Base-by-base conservation (phyloP, 2,329 filamentous ascomycete species). In the Verticillium dahliae region DNA sequence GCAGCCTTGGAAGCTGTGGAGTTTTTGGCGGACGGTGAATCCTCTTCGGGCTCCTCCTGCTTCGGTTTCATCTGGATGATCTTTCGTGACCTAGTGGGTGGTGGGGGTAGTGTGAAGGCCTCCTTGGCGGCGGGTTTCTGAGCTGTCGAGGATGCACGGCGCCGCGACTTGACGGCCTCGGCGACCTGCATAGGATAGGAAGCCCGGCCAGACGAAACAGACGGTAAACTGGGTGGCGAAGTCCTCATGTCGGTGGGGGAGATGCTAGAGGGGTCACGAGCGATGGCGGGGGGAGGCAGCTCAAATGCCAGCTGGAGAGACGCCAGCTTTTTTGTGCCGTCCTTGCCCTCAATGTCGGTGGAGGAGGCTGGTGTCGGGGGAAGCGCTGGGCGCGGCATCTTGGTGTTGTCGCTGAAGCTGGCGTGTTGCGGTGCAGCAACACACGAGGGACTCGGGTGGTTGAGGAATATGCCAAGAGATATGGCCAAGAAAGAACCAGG, bases 61-160 rank as follows among this genome's bases (percentile, higher is more conserved):
- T 74, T 69, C 18, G 85, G 94, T 75, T 96, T 97, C 93, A 98
- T 97, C 77, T 98, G 94, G 62, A 98, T 98, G 72, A 99, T 98
- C 78, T 96, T 98, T 69, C 94, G 89, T 52, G 92, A 91, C 65
- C 94, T 84, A 3, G 93, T 97, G 0, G 95, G 95, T 15, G 94
- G 95, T 10, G 95, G 95, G 22, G 95, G 95, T 15, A 99, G 84
- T 10, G 90, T 84, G 73, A 97, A 96, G 57, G 83, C 79, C 67
- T 87, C 84, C 66, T 86, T 88, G 61, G 80, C 78, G 62, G 76
- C 70, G 14, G 77, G 71, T 58, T 71, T 72, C 59, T 74, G 72
- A 18, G 77, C 74, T 13, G 79, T 73, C 15, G 83, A 81, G 0
- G 80, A 78, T 13, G 58, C 33, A 50, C 84, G 77, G 61, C 83